Percentiles rank a stretch among this genome's conserved stretches.
Conservation (phyloP, 441 rosid species). For the Omphalea diandra region DNA sequence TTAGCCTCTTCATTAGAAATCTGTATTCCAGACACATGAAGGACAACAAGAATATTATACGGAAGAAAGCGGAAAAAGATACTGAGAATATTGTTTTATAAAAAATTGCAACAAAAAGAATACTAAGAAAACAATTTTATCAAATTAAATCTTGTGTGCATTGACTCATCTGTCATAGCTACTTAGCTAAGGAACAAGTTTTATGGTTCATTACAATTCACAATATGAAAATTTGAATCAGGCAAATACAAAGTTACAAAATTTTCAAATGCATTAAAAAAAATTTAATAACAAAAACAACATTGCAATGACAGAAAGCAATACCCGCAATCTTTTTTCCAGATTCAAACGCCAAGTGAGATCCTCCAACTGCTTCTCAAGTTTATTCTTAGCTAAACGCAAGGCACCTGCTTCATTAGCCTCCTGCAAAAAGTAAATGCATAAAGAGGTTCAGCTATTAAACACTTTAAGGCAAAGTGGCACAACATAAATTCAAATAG, state of each 20-base stretch:
- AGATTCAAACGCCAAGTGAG: slow-evolving; percentile 88
- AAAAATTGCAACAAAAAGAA: too few species aligned
- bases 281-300: slow-evolving; percentile 17
- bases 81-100: background rate
- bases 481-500: background rate
- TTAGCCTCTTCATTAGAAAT: slow-evolving; percentile 81
- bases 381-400: slow-evolving; percentile 90
- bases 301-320: slow-evolving; percentile 25
- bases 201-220: background rate
- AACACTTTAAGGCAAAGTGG: slow-evolving; percentile 5
- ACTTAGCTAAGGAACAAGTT: background rate
- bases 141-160: background rate
- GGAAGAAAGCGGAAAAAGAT: background rate
- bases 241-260: too few species aligned
- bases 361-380: slow-evolving; percentile 95
- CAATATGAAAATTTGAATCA: background rate
- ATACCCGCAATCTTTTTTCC: slow-evolving; percentile 92
- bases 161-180: background rate
- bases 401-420: slow-evolving; percentile 96
- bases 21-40: slow-evolving; percentile 42
- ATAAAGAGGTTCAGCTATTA: slow-evolving; percentile 8
- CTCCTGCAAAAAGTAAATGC: slow-evolving; percentile 48
- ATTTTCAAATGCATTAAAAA: background rate
- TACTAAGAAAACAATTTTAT: background rate
- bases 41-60: slow-evolving; percentile 12